phyloP scores from a whole-genome alignment of 345 rosid genomes.

The Populus ilicifolia region DNA sequence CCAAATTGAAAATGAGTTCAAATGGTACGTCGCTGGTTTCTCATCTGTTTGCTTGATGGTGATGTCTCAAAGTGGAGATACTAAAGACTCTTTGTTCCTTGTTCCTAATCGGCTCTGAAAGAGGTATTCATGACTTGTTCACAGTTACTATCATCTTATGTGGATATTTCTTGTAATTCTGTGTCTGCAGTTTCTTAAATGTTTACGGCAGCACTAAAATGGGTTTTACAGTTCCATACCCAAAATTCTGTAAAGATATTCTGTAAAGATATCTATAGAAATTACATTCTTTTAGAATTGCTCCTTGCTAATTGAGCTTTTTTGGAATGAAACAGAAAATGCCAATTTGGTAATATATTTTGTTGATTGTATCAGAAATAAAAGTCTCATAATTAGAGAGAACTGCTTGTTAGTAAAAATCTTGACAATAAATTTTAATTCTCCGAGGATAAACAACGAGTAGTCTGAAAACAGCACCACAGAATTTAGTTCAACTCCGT shows the following conservation, averaged over 20 bases:
- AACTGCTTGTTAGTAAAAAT: neutral
- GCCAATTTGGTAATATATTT: neutral
- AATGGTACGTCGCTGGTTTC: neutral
- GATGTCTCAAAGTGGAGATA: constrained; percentile 5
- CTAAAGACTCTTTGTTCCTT: constrained; percentile 8
- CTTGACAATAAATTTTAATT: neutral
- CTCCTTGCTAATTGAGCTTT: neutral
- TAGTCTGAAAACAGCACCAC: neutral
- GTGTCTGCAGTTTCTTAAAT: constrained; percentile 16
- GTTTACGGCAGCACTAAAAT: constrained; percentile 2
- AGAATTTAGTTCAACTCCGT: neutral
- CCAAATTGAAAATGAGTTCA: neutral
- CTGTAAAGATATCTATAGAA: constrained; percentile 4
- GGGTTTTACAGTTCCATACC: constrained; percentile 7
- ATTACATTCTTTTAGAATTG: neutral
- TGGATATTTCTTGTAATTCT: constrained; percentile 14
- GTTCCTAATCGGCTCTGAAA: constrained; percentile 10
- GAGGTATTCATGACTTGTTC: constrained; percentile 21
- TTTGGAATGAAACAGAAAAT: neutral
- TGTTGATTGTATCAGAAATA: neutral
- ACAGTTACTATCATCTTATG: neutral
- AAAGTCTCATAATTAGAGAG: neutral
- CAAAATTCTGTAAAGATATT: constrained; percentile 1
- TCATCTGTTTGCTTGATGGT: constrained; percentile 4
- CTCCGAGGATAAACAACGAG: neutral